These are phyloP conservation scores for Rhizopogon vulgaris DNA, from an alignment of 768 basidiomycete species.

Conservation along the genomic window DNA sequence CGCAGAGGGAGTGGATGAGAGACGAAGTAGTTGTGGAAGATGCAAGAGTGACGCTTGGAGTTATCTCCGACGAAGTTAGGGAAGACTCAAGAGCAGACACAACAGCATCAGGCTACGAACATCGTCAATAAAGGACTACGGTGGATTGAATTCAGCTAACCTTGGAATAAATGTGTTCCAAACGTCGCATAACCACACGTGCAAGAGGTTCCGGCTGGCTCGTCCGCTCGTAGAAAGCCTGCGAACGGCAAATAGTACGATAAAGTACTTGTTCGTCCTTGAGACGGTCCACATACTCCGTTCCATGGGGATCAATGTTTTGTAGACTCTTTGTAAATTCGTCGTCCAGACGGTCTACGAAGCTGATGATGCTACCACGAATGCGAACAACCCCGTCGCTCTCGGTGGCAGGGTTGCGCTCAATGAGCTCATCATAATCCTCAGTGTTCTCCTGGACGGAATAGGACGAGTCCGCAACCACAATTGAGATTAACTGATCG, in stretches of 20 bases:
- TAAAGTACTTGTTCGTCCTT: constrained; percentile 96
- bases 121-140: background rate
- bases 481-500: constrained; percentile 78
- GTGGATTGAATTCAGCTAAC: constrained; percentile 32
- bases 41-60: constrained; percentile 56
- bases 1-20: constrained; percentile 86
- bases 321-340: constrained; percentile 97
- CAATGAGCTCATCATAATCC: constrained; percentile 88
- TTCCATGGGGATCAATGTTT: constrained; percentile 97
- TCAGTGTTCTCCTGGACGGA: constrained; percentile 80
- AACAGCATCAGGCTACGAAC: constrained; percentile 79
- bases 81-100: constrained; percentile 83
- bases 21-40: constrained; percentile 52
- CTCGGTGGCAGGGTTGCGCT: constrained; percentile 72
- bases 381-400: constrained; percentile 74
- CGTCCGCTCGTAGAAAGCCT: constrained; percentile 85
- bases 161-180: constrained; percentile 99
- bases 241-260: constrained; percentile 86
- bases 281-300: constrained; percentile 96
- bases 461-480: constrained; percentile 67
- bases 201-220: constrained; percentile 72
- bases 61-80: constrained; percentile 49
- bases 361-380: constrained; percentile 92
- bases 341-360: constrained; percentile 93
- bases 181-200: constrained; percentile 87